phyloP scores from a whole-genome alignment of 805 yeast species.

The Cyberlindnera bimundalis region DNA sequence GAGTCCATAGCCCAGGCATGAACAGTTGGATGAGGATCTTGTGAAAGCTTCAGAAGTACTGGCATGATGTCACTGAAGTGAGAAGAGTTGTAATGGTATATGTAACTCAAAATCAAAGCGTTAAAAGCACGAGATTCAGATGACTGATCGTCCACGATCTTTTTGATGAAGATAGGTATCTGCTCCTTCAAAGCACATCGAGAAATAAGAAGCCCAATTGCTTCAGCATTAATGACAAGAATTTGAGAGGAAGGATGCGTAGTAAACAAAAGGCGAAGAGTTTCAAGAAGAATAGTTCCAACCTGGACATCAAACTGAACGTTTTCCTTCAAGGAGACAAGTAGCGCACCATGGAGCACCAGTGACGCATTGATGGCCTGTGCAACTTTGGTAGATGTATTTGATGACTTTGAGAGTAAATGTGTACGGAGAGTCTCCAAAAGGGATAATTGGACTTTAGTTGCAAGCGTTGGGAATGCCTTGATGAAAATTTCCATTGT shows the following conservation, averaged over 20 bases:
- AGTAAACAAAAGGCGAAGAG: constrained; percentile 35
- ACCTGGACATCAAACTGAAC: constrained; percentile 35
- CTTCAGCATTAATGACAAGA: constrained; percentile 48
- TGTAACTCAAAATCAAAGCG: constrained; percentile 45
- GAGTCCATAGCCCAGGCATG: constrained; percentile 71
- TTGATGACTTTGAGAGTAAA: constrained; percentile 39
- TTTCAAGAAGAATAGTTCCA: constrained; percentile 45
- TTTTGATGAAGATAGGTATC: constrained; percentile 53
- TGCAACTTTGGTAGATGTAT: constrained; percentile 40
- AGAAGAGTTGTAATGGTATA: constrained; percentile 40
- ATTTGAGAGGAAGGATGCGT: constrained; percentile 28
- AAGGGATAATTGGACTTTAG: constrained; percentile 83
- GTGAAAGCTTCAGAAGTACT: constrained; percentile 54
- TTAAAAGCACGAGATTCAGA: constrained; percentile 64
- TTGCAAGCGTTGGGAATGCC: constrained; percentile 66
- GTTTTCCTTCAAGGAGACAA: constrained; percentile 20
- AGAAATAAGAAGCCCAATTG: constrained; percentile 50
- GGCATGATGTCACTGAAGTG: constrained; percentile 47
- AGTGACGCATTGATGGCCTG: constrained; percentile 58
- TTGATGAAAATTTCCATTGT: constrained; percentile 74
- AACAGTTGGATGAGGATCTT: constrained; percentile 84
- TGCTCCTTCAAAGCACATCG: constrained; percentile 39
- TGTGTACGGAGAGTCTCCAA: constrained; percentile 70
- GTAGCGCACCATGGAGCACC: constrained; percentile 54
- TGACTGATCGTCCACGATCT: constrained; percentile 59